Evolutionary conservation across 192 early-diverging fungal species (phyloP).

Genomic region (Coemansia interrupta): DNA sequence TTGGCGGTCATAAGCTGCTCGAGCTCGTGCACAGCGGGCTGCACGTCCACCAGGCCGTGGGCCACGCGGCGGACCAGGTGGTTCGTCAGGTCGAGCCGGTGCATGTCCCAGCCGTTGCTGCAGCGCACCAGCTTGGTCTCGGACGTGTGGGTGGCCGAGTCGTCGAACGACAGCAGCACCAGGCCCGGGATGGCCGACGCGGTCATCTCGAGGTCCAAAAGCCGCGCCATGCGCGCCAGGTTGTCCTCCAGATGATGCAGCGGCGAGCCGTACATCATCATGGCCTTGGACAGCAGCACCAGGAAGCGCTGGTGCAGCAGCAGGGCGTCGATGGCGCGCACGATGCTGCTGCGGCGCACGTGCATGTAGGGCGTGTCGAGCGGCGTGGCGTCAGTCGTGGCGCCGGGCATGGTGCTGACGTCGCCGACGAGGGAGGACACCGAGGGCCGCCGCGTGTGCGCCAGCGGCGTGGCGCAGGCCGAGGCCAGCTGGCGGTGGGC

Average conservation of each 20-base stretch:
- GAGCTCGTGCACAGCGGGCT: slow-evolving; percentile 56
- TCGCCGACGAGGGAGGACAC: slow-evolving; percentile 30
- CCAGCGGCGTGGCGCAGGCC: slow-evolving; percentile 22
- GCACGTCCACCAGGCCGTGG: slow-evolving; percentile 54
- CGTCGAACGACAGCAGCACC: slow-evolving; percentile 65
- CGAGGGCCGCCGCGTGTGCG: slow-evolving; percentile 31
- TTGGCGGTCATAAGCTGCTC: slow-evolving; percentile 54
- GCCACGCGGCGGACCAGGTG: slow-evolving; percentile 61
- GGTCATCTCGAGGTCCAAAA: slow-evolving; percentile 60
- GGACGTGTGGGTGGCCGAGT: slow-evolving; percentile 67
- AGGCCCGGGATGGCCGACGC: slow-evolving; percentile 66
- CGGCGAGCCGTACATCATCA: slow-evolving; percentile 68
- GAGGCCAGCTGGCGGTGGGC: slow-evolving; percentile 36
- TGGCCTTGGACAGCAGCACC: slow-evolving; percentile 58
- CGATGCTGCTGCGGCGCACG: slow-evolving; percentile 18
- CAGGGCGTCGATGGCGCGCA: slow-evolving; percentile 58
- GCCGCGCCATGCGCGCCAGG: slow-evolving; percentile 54
- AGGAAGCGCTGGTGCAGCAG: slow-evolving; percentile 65
- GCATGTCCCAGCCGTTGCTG: slow-evolving; percentile 63
- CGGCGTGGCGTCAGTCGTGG: slow-evolving; percentile 9
- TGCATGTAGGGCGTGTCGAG: neutral
- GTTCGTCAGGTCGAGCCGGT: slow-evolving; percentile 60
- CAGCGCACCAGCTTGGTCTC: slow-evolving; percentile 69
- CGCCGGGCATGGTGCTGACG: slow-evolving; percentile 29
- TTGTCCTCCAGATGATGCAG: slow-evolving; percentile 65